Conservation (phyloP, 2,329 filamentous ascomycete species). For the Colletotrichum sp. region DNA sequence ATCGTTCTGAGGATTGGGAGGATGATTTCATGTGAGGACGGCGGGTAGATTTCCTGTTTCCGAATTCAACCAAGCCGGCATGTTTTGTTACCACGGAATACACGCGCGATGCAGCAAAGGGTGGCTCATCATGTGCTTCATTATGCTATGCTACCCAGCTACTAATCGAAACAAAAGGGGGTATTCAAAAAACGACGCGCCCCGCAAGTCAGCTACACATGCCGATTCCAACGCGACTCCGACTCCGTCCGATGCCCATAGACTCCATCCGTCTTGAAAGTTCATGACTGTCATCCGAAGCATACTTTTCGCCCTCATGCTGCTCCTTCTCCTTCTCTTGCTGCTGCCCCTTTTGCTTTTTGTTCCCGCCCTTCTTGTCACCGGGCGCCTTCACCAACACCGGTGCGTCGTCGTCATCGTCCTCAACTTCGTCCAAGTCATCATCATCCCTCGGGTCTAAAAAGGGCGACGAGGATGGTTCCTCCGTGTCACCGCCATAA, state of each 20-base stretch:
- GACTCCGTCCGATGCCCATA: conserved; percentile 33
- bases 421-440: conserved; percentile 32
- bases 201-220: conserved; percentile 23
- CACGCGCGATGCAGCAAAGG: not conserved
- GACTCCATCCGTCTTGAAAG: conserved; percentile 36
- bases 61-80: not conserved
- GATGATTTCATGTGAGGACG: conserved; percentile 87
- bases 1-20: conserved; percentile 76
- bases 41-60: not conserved
- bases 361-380: not conserved
- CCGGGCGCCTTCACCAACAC: conserved; percentile 4
- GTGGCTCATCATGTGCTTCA: not conserved
- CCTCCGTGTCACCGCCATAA: not conserved
- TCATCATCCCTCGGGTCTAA: conserved; percentile 25
- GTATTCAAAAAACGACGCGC: conserved; percentile 1
- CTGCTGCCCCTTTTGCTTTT: not conserved
- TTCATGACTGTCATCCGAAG: conserved; percentile 5
- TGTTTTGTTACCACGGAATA: not conserved
- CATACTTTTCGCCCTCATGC: conserved; percentile 6
- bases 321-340: not conserved
- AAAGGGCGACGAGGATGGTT: conserved; percentile 18
- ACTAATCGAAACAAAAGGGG: not conserved
- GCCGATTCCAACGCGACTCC: conserved; percentile 14
- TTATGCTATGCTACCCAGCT: not conserved
- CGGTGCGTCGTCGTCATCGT: conserved; percentile 21